Conservation (phyloP, 495 filamentous ascomycete species). For the Trichoderma erinaceum region DNA sequence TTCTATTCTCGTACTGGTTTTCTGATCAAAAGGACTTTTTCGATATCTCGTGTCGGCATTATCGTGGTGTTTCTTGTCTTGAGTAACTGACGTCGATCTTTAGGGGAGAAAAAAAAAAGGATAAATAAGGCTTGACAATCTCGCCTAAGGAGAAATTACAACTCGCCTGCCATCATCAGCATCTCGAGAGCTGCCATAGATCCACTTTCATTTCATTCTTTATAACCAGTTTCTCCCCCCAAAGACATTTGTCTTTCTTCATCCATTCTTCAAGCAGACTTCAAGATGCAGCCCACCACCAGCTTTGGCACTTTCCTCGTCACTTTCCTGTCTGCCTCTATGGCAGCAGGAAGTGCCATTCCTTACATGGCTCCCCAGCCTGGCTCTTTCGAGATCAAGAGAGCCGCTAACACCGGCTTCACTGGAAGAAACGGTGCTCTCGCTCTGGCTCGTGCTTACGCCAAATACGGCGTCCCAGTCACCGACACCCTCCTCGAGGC, state of each 20-base stretch:
- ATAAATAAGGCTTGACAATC: background rate
- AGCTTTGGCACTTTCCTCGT: slow-evolving; percentile 5
- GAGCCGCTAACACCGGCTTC: slow-evolving; percentile 28
- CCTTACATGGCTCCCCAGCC: background rate
- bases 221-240: background rate
- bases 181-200: background rate
- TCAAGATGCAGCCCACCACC: slow-evolving; percentile 5
- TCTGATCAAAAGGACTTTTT: background rate
- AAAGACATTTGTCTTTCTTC: background rate
- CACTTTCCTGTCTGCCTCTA: slow-evolving; percentile 4
- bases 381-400: slow-evolving; percentile 25
- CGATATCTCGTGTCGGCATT: background rate
- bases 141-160: background rate
- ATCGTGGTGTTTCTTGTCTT: background rate
- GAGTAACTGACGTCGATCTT: background rate
- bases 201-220: background rate
- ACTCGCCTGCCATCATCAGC: background rate
- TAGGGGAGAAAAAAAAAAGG: too few relatives aligned
- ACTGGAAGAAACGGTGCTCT: slow-evolving; percentile 25
- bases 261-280: background rate
- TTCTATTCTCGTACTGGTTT: background rate
- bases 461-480: slow-evolving; percentile 27
- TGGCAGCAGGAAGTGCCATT: slow-evolving; percentile 6
- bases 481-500: slow-evolving; percentile 24
- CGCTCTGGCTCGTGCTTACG: slow-evolving; percentile 28